Conservation (phyloP, 1,284 basidiomycete species). For the Somion occarium region DNA sequence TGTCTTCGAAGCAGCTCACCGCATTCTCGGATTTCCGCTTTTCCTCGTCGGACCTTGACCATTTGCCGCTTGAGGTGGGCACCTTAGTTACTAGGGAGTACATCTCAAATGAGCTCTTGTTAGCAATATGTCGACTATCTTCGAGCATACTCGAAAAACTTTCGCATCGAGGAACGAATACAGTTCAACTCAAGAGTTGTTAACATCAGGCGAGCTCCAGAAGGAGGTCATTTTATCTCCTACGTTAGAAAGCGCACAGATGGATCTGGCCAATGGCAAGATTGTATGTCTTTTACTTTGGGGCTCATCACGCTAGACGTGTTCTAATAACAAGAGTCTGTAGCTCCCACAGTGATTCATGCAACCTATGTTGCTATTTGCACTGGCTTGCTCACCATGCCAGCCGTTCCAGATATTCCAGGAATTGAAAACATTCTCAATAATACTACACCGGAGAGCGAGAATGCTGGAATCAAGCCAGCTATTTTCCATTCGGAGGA, state of each 20-base stretch:
- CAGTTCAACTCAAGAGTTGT: slow-evolving; percentile 41
- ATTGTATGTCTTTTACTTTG: slow-evolving; percentile 20
- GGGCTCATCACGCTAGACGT: too few relatives aligned
- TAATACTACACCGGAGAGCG: neutral
- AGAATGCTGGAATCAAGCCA: slow-evolving; percentile 12
- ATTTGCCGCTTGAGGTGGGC: slow-evolving; percentile 49
- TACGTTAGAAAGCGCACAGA: slow-evolving; percentile 23
- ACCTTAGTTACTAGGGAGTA: too few relatives aligned
- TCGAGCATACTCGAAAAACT: slow-evolving; percentile 43
- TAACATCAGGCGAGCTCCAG: slow-evolving; percentile 28
- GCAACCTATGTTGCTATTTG: slow-evolving; percentile 40
- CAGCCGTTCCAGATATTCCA: slow-evolving; percentile 42
- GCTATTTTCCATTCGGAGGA: slow-evolving; percentile 45
- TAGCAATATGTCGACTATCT: slow-evolving; percentile 59
- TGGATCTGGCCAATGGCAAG: slow-evolving; percentile 23
- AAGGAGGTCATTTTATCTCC: slow-evolving; percentile 33
- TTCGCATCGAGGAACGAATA: slow-evolving; percentile 39
- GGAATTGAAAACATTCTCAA: slow-evolving; percentile 38
- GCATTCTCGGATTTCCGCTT: slow-evolving; percentile 61
- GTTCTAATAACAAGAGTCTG: neutral
- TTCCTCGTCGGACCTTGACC: slow-evolving; percentile 48
- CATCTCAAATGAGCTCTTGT: neutral
- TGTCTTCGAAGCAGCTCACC: slow-evolving; percentile 60
- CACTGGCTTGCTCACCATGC: slow-evolving; percentile 48
- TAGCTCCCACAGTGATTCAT: slow-evolving; percentile 20